Base-by-base conservation (phyloP, 2,329 filamentous ascomycete genomes). In the Calonectria leucothoes region DNA sequence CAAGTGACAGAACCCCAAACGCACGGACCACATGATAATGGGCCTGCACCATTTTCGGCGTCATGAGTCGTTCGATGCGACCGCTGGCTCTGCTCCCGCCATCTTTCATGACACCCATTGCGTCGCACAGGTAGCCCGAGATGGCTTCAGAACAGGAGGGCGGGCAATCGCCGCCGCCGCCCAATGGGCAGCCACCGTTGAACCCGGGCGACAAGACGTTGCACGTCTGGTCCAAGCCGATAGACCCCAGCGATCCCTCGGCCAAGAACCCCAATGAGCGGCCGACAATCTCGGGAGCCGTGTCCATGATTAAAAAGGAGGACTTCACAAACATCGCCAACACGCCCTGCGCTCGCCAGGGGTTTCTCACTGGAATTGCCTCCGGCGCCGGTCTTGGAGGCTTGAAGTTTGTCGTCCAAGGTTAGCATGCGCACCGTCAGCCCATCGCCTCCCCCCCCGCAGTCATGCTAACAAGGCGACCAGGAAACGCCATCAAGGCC, bases 331-430 rank as follows among this genome's bases (percentile, higher is more conserved):
- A 91, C 55, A 87, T 97, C 67, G 93, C 96, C 83, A 93, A 94
- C 83, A 90, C 92, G 71, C 96, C 96, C 0, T 98, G 97, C 84
- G 94, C 95, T 25, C 89, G 96, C 74, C 93, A 98, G 82, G 93
- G 94, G 2, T 88, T 98, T 67, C 86, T 98, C 78, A 92, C 94
- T 1, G 97, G 95, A 29, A 97, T 99, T 79, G 94, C 91, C 1
- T 89, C 91, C 3, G 97, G 95, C 4, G 94, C 95, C 75, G 93
- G 90, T 5, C 85, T 95, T 37, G 96, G 96, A 69, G 93, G 92
- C 72, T 80, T 96, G 69, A 91, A 93, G 75, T 94, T 93, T 79
- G 88, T 98, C 27, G 85, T 95, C 77, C 92, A 94, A 86, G 93
- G 95, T 97, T 87, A 78, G 88, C 20, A 45, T 23, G 23, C 42